Conservation (phyloP, 495 filamentous ascomycete species). For the Copromyces sp. region DNA sequence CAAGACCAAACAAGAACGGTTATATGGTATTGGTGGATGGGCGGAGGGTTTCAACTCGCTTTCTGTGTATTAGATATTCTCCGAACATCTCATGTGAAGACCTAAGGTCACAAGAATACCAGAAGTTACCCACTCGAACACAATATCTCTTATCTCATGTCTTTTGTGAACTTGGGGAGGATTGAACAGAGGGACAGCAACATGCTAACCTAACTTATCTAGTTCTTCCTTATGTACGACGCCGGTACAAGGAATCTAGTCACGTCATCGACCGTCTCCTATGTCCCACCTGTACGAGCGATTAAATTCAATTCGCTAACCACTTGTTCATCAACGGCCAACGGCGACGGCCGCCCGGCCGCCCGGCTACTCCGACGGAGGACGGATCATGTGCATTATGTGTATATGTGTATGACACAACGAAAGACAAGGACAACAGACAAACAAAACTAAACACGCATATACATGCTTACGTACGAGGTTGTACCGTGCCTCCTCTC, state of each 20-base stretch:
- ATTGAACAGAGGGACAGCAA: too few species aligned
- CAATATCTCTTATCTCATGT: not conserved
- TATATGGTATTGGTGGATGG: constrained; percentile 5
- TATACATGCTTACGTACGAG: not conserved
- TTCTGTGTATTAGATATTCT: constrained; percentile 45
- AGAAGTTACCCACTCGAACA: constrained; percentile 45
- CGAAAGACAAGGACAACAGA: not conserved
- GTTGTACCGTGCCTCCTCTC: not conserved
- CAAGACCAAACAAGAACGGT: not conserved
- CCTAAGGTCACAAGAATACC: constrained; percentile 35
- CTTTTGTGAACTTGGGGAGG: not conserved
- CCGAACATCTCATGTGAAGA: constrained; percentile 3
- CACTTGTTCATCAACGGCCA: not conserved
- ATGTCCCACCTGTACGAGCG: not conserved
- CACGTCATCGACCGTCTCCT: not conserved
- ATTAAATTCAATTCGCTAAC: not conserved
- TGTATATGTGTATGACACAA: not conserved
- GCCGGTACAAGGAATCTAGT: not conserved
- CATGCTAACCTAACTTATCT: not conserved
- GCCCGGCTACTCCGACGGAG: not conserved
- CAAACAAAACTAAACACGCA: not conserved
- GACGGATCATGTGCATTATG: not conserved
- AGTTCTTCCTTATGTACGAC: not conserved
- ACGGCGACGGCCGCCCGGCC: not conserved
- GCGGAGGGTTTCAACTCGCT: constrained; percentile 34